Evolutionary conservation across 192 early-diverging fungal species (phyloP).

Genomic region (Paraglomus brasilianum): DNA sequence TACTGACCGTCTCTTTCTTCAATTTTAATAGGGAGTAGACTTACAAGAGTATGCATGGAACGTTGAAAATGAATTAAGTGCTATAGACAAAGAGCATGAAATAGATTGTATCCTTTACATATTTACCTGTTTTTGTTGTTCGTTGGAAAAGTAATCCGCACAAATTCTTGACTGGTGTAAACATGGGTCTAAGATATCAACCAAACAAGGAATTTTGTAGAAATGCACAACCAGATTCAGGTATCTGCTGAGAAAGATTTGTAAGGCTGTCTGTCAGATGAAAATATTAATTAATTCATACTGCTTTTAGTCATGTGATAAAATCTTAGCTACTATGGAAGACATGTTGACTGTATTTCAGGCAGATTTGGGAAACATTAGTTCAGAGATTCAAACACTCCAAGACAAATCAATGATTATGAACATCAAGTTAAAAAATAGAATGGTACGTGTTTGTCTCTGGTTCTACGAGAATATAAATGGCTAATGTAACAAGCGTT

Average conservation of each 20-base stretch:
- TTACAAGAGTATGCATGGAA: conserved; percentile 81
- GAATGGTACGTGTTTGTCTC: conserved; percentile 54
- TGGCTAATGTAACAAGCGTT: neutral
- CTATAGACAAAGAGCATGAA: conserved; percentile 69
- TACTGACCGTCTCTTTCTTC: neutral
- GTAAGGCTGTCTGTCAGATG: neutral
- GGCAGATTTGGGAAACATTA: conserved; percentile 83
- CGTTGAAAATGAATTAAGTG: conserved; percentile 70
- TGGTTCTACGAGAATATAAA: conserved; percentile 19
- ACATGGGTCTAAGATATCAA: conserved; percentile 46
- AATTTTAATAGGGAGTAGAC: conserved; percentile 66
- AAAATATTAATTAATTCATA: neutral
- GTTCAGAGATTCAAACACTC: conserved; percentile 81
- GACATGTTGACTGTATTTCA: conserved; percentile 81
- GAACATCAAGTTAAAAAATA: conserved; percentile 81
- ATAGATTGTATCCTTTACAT: conserved; percentile 52
- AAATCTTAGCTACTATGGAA: conserved; percentile 85
- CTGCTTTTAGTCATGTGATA: conserved; percentile 58
- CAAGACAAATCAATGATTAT: conserved; percentile 81
- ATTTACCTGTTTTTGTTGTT: neutral
- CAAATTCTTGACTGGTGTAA: neutral
- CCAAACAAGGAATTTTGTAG: conserved; percentile 58
- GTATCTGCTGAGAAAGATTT: conserved; percentile 36
- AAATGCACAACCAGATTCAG: conserved; percentile 64
- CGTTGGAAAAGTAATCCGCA: neutral